Percentiles rank a stretch among this genome's conserved stretches.
phyloP scores from a whole-genome alignment of 352 stramenopile species.

The Phytophthora uliginosa region DNA sequence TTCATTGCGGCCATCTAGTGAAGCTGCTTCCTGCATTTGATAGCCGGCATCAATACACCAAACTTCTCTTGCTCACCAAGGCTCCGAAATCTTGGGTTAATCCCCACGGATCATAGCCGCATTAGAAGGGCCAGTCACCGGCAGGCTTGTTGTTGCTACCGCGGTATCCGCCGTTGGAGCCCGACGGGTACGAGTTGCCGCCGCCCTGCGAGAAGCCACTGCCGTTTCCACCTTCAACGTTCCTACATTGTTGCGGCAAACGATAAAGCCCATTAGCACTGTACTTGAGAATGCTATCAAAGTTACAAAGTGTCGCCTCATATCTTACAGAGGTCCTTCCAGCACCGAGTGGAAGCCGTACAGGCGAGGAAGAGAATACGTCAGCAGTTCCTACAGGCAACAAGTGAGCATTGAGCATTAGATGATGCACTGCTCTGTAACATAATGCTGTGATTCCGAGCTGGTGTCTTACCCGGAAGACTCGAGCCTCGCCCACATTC shows the following conservation, averaged over 20 bases:
- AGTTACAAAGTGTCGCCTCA: neutral
- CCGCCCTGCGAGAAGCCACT: constrained; percentile 34
- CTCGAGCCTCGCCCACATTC: constrained; percentile 76
- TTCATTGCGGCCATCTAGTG: neutral
- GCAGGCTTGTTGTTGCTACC: constrained; percentile 54
- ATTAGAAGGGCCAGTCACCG: constrained; percentile 85
- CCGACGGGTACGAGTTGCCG: constrained; percentile 39
- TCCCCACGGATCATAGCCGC: neutral
- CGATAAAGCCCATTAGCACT: neutral
- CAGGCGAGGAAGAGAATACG: constrained; percentile 81
- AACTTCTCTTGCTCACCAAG: neutral
- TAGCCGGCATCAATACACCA: neutral
- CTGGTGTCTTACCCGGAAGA: constrained; percentile 44
- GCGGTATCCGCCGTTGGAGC: constrained; percentile 45
- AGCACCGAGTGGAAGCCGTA: constrained; percentile 84
- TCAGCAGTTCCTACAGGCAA: constrained; percentile 65
- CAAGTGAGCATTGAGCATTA: neutral
- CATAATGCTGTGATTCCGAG: neutral
- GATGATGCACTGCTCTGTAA: neutral
- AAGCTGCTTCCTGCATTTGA: neutral
- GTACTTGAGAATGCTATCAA: too few relatives aligned
- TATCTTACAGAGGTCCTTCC: constrained; percentile 73
- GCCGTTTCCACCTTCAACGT: constrained; percentile 50
- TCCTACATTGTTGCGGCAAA: constrained; percentile 36
- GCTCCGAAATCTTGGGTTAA: constrained; percentile 9